Base-by-base conservation (phyloP, 1,139 yeast species). In the Debaryomyces sp. region DNA sequence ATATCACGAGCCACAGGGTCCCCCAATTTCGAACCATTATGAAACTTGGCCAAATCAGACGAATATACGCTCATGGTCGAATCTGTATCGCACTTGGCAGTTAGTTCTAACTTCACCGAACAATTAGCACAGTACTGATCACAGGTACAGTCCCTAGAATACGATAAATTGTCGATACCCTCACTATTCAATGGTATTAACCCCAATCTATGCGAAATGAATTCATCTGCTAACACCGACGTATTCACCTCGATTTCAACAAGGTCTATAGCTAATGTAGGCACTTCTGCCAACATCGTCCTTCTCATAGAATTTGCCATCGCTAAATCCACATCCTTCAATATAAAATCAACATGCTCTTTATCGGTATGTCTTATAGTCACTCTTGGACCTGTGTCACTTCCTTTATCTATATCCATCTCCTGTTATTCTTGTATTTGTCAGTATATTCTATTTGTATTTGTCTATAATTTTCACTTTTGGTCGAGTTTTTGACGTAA, bases 101-200 rank as follows among this genome's bases (percentile, higher is more conserved):
- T 85, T 54, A 94, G 74, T 53, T 88, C 86, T 52, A 94, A 79
- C 56, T 87, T 89, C 26, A 94, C 98, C 2, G 96, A 86, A 71
- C 99, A 94, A 67, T 88, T 87, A 51, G 90, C 91, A 71, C 99
- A 94, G 71, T 94, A 94, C 65, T 92, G 96, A 66, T 94, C 99
- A 75, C 99, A 94, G 38, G 96, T 91, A 69, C 99, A 94, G 67
- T 94, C 99, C 62, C 97, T 81, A 35, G 96, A 87, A 69, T 90
- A 91, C 38, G 87, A 80, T 55, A 89, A 68, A 52, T 82, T 76
- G 50, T 91, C 97, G 43, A 92, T 90, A 48, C 90, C 94, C 44
- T 85, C 83, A 60, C 96, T 86, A 54, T 87, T 87, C 46, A 94
- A 74, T 1, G 99, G 99, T 50, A 95, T 83, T 47, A 94, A 77